phyloP scores from a whole-genome alignment of 2,329 filamentous ascomycete species.

The Dendryphion nanum region DNA sequence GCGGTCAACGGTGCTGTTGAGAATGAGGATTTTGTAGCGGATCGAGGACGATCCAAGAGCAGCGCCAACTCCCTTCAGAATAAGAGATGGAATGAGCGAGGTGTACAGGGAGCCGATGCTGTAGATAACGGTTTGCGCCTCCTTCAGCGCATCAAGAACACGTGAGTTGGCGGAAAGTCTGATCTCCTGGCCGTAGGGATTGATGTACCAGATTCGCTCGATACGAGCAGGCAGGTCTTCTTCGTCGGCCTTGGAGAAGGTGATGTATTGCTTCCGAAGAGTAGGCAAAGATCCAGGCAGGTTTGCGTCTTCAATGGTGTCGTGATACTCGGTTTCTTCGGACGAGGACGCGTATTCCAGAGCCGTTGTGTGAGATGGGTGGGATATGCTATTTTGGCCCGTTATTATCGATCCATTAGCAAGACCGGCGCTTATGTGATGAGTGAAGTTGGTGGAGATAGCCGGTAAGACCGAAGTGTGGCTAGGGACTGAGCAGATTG shows the following conservation, averaged over 20 bases:
- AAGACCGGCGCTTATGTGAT: conserved; percentile 86
- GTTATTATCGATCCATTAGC: conserved; percentile 75
- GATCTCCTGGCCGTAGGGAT: conserved; percentile 97
- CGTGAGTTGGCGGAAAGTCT: conserved; percentile 78
- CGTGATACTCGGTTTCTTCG: conserved; percentile 55
- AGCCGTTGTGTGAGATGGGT: conserved; percentile 28
- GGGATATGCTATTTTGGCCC: conserved; percentile 69
- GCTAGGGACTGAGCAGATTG: conserved; percentile 79
- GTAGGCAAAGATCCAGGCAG: conserved; percentile 78
- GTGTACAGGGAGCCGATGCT: conserved; percentile 95
- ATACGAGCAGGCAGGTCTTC: conserved; percentile 77
- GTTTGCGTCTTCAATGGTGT: conserved; percentile 75
- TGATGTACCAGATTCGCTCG: conserved; percentile 91
- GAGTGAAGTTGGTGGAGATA: conserved; percentile 92
- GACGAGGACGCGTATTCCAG: conserved; percentile 17
- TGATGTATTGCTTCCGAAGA: conserved; percentile 76
- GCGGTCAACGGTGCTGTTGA: conserved; percentile 81
- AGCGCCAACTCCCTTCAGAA: conserved; percentile 73
- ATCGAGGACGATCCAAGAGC: conserved; percentile 56
- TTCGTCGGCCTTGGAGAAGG: conserved; percentile 72
- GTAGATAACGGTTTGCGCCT: conserved; percentile 73
- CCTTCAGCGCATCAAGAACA: conserved; percentile 66
- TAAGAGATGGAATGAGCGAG: conserved; percentile 77
- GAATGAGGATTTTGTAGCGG: conserved; percentile 73
- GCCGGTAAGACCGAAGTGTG: conserved; percentile 79